Evolutionary conservation across 768 basidiomycete genomes (phyloP).

Genomic region (Boletus rufocinnamomeus): DNA sequence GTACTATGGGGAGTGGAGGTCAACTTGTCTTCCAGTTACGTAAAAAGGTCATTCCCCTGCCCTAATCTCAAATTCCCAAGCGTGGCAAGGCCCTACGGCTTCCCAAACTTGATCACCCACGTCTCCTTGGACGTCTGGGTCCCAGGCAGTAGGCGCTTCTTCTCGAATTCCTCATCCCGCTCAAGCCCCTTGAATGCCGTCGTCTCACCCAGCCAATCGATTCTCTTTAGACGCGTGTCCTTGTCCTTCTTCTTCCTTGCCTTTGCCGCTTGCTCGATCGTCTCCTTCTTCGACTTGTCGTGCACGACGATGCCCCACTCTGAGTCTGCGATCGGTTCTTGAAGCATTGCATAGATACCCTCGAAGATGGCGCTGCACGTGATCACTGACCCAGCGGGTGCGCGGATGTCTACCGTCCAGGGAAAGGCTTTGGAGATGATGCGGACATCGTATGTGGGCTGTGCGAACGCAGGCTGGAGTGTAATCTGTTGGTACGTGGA

Average conservation of each 20-base stretch:
- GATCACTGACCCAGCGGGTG: constrained; percentile 29
- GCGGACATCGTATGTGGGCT: constrained; percentile 40
- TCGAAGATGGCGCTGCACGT: constrained; percentile 61
- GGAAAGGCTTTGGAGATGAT: constrained; percentile 65
- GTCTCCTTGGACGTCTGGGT: constrained; percentile 47
- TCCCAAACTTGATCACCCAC: constrained; percentile 57
- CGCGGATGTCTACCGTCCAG: constrained; percentile 60
- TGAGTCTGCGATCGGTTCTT: constrained; percentile 58
- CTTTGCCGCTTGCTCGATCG: constrained; percentile 53
- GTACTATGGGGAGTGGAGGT: constrained; percentile 7
- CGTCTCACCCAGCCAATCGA: constrained; percentile 63
- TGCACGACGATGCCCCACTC: constrained; percentile 62
- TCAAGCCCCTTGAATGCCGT: constrained; percentile 65
- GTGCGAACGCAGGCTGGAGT: constrained; percentile 39
- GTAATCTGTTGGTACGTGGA: constrained; percentile 45
- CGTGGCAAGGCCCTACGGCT: constrained; percentile 17
- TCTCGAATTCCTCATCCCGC: constrained; percentile 57
- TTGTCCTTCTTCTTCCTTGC: constrained; percentile 43
- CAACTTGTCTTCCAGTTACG: neutral
- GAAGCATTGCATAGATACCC: constrained; percentile 49
- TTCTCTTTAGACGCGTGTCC: constrained; percentile 47
- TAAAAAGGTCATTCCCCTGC: neutral
- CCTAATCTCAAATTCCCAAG: neutral
- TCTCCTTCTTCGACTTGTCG: constrained; percentile 45
- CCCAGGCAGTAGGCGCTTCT: constrained; percentile 51